Conservation (phyloP, 768 basidiomycete genomes). For the Bullera alba region DNA sequence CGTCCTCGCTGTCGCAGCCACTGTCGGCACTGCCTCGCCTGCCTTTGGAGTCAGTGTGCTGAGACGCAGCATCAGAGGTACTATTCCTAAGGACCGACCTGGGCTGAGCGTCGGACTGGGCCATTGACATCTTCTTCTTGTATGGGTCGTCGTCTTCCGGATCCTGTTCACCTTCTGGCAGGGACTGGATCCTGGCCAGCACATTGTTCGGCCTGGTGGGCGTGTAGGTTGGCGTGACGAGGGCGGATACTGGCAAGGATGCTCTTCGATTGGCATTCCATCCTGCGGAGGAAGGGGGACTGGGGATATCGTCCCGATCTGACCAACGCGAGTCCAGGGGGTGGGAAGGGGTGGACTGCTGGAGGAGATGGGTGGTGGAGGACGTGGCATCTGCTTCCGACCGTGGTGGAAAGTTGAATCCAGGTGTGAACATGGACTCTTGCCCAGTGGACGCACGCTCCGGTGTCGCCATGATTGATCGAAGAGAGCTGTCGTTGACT, state of each 20-base stretch:
- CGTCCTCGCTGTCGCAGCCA: too few relatives aligned
- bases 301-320: too few relatives aligned
- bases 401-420: conserved; percentile 25
- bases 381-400: conserved; percentile 8
- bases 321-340: conserved; percentile 1
- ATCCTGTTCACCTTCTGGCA: conserved; percentile 29
- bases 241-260: conserved; percentile 12
- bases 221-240: neutral
- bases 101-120: too few relatives aligned
- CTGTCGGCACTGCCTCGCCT: too few relatives aligned
- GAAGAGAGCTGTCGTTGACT: neutral
- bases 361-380: neutral
- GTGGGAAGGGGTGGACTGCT: neutral
- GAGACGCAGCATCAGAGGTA: too few relatives aligned
- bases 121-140: too few relatives aligned
- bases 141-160: too few relatives aligned
- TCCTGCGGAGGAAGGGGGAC: too few relatives aligned
- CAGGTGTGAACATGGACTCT: conserved; percentile 26
- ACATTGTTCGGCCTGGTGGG: neutral
- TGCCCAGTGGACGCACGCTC: too few relatives aligned
- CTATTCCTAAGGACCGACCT: too few relatives aligned
- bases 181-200: conserved; percentile 32
- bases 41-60: too few relatives aligned
- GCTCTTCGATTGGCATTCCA: too few relatives aligned
- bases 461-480: neutral